A percentile compares a stretch with the other conserved stretches of the same genome.
phyloP scores from a whole-genome alignment of 495 filamentous ascomycete genomes.

The Amphirosellinia nigrospora region DNA sequence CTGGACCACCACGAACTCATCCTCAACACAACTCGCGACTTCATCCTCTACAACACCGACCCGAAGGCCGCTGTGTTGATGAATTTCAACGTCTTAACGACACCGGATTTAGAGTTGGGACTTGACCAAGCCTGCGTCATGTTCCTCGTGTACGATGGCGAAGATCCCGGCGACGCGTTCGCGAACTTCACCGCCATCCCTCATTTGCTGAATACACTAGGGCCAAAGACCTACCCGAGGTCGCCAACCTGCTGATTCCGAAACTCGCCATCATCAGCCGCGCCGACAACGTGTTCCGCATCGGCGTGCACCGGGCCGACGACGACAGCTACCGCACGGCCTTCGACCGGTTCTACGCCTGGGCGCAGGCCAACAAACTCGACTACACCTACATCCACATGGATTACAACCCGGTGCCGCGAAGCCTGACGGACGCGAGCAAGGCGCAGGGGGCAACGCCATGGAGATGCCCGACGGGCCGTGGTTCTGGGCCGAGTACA shows the following conservation, averaged over 20 bases:
- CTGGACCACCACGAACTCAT: slow-evolving; percentile 37
- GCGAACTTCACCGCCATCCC: slow-evolving; percentile 42
- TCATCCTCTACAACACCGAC: slow-evolving; percentile 44
- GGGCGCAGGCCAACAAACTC: slow-evolving; percentile 42
- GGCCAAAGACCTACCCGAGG: slow-evolving; percentile 41
- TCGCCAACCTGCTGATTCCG: slow-evolving; percentile 44
- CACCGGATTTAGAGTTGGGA: slow-evolving; percentile 30
- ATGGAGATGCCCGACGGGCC: slow-evolving; percentile 50
- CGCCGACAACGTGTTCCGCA: slow-evolving; percentile 44
- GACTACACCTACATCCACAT: slow-evolving; percentile 40
- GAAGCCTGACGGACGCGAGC: slow-evolving; percentile 45
- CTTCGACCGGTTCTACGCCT: slow-evolving; percentile 37
- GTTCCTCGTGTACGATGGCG: slow-evolving; percentile 48
- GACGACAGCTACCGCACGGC: slow-evolving; percentile 35
- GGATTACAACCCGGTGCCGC: slow-evolving; percentile 44
- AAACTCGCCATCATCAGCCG: slow-evolving; percentile 38
- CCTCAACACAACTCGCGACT: slow-evolving; percentile 38
- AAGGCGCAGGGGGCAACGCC: slow-evolving; percentile 44
- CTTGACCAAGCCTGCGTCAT: slow-evolving; percentile 41
- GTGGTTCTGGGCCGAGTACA: slow-evolving; percentile 45
- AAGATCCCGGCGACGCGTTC: slow-evolving; percentile 41
- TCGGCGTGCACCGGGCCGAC: slow-evolving; percentile 41
- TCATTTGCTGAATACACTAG: slow-evolving; percentile 34
- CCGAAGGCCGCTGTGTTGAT: slow-evolving; percentile 44
- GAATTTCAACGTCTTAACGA: slow-evolving; percentile 39